These are phyloP conservation scores for Sordariomycetes sp. DNA, from an alignment of 2,329 filamentous ascomycete species.

Conservation along the genomic window DNA sequence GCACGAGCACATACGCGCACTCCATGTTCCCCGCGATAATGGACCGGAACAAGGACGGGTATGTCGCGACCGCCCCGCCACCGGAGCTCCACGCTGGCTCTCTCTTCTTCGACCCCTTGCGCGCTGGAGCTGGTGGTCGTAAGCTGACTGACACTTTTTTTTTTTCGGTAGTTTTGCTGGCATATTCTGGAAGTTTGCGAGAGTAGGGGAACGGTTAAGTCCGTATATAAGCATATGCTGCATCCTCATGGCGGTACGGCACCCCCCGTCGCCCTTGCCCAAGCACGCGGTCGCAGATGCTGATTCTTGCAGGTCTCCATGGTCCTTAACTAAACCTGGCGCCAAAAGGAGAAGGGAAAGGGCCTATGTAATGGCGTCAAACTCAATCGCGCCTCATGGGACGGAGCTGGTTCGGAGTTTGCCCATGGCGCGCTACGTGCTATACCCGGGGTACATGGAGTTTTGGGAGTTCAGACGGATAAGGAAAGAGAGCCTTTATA, in stretches of 20 bases:
- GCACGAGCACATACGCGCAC: constrained; percentile 89
- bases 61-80: constrained; percentile 14
- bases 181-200: constrained; percentile 91
- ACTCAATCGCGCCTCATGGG: neutral
- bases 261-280: neutral
- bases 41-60: constrained; percentile 89
- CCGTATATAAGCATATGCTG: constrained; percentile 94
- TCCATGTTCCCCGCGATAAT: constrained; percentile 80
- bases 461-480: constrained; percentile 1
- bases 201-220: constrained; percentile 84
- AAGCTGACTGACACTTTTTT: neutral
- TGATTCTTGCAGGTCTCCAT: constrained; percentile 16
- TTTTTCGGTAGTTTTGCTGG: constrained; percentile 60
- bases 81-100: neutral
- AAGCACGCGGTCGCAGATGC: neutral
- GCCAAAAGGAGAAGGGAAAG: too few relatives aligned
- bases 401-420: neutral
- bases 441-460: neutral
- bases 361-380: neutral
- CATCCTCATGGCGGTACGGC: constrained; percentile 75
- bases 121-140: too few relatives aligned
- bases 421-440: neutral
- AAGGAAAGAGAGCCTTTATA: neutral
- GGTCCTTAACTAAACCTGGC: constrained; percentile 18
- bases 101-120: neutral